phyloP scores from a whole-genome alignment of 1,139 yeast species.

The Kurtzmaniella quercitrusa region DNA sequence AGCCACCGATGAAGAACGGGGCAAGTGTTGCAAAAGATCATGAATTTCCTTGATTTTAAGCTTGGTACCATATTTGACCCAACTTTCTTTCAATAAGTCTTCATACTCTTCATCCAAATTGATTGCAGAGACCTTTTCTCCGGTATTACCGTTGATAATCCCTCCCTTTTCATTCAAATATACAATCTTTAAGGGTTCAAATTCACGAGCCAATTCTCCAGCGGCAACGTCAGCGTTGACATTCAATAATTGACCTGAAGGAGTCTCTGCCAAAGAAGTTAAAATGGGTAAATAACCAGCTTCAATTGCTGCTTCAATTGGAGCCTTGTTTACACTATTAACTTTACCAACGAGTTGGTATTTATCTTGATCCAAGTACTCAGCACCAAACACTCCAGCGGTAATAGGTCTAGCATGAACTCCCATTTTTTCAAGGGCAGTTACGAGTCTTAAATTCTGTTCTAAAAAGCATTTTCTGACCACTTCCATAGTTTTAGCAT shows the following conservation, averaged over 20 bases:
- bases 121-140: constrained; percentile 84
- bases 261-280: constrained; percentile 93
- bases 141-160: constrained; percentile 85
- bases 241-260: constrained; percentile 92
- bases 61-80: constrained; percentile 99
- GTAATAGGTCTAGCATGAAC: constrained; percentile 98
- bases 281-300: constrained; percentile 96
- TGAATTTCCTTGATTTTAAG: constrained; percentile 94
- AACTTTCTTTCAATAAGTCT: constrained; percentile 80
- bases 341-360: constrained; percentile 92
- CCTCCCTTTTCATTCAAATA: constrained; percentile 98
- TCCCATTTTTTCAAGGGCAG: constrained; percentile 93
- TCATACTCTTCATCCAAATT: constrained; percentile 96
- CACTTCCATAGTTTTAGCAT: constrained; percentile 90
- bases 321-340: constrained; percentile 78
- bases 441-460: constrained; percentile 89
- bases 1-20: constrained; percentile 96
- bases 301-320: constrained; percentile 90
- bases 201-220: constrained; percentile 93
- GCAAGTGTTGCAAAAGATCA: constrained; percentile 87
- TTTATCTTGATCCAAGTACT: constrained; percentile 83
- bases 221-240: constrained; percentile 99
- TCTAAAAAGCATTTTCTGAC: constrained; percentile 93
- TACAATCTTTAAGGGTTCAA: constrained; percentile 94
- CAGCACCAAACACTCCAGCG: constrained; percentile 95